Evolutionary conservation across 768 basidiomycete genomes (phyloP).

Genomic region (Pholiota conissans): DNA sequence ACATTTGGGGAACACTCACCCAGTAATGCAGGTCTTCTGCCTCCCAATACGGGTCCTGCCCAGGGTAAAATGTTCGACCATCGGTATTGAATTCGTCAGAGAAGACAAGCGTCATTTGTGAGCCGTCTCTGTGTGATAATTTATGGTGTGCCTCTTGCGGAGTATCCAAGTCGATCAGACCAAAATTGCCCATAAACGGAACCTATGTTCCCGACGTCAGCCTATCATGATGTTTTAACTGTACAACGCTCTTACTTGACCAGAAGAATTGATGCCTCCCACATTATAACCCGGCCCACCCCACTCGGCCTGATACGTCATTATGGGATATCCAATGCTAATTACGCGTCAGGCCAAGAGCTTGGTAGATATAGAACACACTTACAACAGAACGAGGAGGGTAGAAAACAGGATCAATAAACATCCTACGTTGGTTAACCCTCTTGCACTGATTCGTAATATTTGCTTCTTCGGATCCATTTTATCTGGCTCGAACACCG

Average conservation of each 20-base stretch:
- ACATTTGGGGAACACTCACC: constrained; percentile 33
- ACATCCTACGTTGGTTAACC: constrained; percentile 73
- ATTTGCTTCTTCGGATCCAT: constrained; percentile 30
- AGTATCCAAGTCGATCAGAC: constrained; percentile 59
- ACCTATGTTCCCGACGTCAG: constrained; percentile 38
- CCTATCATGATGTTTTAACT: not conserved
- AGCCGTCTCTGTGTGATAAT: constrained; percentile 59
- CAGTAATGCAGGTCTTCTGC: constrained; percentile 80
- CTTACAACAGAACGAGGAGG: constrained; percentile 62
- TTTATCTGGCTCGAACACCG: constrained; percentile 35
- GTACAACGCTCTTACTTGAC: constrained; percentile 43
- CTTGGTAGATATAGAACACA: constrained; percentile 2
- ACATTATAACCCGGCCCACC: constrained; percentile 31
- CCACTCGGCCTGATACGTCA: constrained; percentile 29
- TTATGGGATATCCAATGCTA: constrained; percentile 51
- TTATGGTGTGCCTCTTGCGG: constrained; percentile 56
- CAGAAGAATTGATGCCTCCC: constrained; percentile 66
- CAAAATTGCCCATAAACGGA: constrained; percentile 60
- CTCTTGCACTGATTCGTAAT: constrained; percentile 56
- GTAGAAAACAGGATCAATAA: constrained; percentile 51
- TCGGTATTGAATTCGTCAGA: constrained; percentile 81
- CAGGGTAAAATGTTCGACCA: constrained; percentile 76
- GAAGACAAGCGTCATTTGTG: constrained; percentile 60
- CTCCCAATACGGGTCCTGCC: constrained; percentile 87
- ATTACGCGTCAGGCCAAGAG: not conserved